These are phyloP conservation scores for Berkeleyomyces rouxiae DNA, from an alignment of 2,329 filamentous ascomycete genomes.

Conservation along the genomic window DNA sequence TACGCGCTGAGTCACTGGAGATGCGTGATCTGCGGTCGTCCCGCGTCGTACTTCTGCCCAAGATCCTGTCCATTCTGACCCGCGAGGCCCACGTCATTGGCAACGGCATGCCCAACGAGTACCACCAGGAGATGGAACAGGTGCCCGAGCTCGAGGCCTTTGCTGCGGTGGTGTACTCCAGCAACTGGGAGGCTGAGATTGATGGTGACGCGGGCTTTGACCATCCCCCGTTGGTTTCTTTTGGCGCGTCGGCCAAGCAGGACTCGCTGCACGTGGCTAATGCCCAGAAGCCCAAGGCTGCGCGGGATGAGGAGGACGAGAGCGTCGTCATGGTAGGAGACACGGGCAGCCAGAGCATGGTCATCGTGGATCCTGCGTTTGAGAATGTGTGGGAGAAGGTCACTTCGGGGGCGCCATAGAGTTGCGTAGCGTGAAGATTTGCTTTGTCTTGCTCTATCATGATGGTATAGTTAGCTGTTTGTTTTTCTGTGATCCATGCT, in stretches of 20 bases:
- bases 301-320: constrained; percentile 24
- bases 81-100: constrained; percentile 83
- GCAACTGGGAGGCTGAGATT: constrained; percentile 60
- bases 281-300: background rate
- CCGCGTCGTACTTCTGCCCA: constrained; percentile 59
- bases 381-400: constrained; percentile 58
- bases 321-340: constrained; percentile 37
- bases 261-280: background rate
- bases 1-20: constrained; percentile 8
- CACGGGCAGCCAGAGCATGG: constrained; percentile 19
- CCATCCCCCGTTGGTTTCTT: constrained; percentile 13
- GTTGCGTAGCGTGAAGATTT: constrained; percentile 1
- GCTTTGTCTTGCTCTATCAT: constrained; percentile 11
- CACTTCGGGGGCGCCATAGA: constrained; percentile 10
- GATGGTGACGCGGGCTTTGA: constrained; percentile 24
- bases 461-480: constrained; percentile 13
- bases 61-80: constrained; percentile 75
- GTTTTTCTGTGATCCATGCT: constrained; percentile 13
- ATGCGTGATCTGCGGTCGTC: constrained; percentile 30
- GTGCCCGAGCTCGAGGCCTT: constrained; percentile 68
- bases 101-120: constrained; percentile 55
- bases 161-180: constrained; percentile 73
- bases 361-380: constrained; percentile 26
- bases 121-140: constrained; percentile 57
- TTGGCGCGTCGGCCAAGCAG: background rate